Conservation (phyloP, 495 filamentous ascomycete genomes). For the Podospora bellae-mahoneyi region DNA sequence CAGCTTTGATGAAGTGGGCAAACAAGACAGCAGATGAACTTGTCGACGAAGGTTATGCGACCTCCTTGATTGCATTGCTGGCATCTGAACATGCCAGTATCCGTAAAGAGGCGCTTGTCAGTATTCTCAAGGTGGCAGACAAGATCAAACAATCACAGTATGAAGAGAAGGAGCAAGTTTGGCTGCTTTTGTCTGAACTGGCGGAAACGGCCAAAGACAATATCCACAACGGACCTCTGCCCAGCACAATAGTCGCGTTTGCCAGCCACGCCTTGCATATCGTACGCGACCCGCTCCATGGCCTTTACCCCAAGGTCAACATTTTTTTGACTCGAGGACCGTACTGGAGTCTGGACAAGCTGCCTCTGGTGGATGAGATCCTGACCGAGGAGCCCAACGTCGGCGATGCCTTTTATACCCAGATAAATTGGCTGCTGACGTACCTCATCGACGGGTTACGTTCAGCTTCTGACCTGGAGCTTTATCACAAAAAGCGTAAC, state of each 20-base stretch:
- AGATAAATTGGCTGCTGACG: constrained; percentile 78
- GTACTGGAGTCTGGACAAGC: constrained; percentile 64
- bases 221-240: constrained; percentile 58
- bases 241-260: constrained; percentile 70
- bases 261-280: constrained; percentile 65
- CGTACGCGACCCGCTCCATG: constrained; percentile 71
- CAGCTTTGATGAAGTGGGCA: constrained; percentile 62
- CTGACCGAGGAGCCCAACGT: constrained; percentile 65
- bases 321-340: constrained; percentile 74
- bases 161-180: constrained; percentile 70
- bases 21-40: constrained; percentile 69
- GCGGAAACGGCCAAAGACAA: constrained; percentile 62
- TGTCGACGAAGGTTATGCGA: constrained; percentile 66
- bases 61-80: constrained; percentile 67
- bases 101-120: constrained; percentile 69
- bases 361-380: constrained; percentile 74
- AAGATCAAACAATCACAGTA: constrained; percentile 69
- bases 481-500: constrained; percentile 70
- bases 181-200: constrained; percentile 72
- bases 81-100: constrained; percentile 70
- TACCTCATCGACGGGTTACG: constrained; percentile 63
- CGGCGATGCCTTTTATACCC: constrained; percentile 70
- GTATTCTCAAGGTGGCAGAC: constrained; percentile 59
- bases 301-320: constrained; percentile 84
- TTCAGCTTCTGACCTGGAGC: constrained; percentile 61